These are phyloP conservation scores for Silene uniflora DNA, from an alignment of 148 eudicot species.

Conservation along the genomic window DNA sequence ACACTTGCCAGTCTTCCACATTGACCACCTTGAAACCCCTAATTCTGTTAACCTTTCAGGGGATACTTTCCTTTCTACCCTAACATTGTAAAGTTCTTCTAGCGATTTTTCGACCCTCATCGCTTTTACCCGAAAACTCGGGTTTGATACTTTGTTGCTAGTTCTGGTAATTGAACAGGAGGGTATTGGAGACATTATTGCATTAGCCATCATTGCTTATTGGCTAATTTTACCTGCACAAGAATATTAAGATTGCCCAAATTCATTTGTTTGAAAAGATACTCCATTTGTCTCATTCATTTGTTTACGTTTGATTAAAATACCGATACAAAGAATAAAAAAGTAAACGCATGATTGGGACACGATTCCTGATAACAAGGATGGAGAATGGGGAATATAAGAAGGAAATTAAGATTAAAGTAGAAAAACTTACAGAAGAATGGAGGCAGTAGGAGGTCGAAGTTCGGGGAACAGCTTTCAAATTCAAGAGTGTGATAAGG, in stretches of 20 bases:
- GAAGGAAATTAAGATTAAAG: too few relatives aligned
- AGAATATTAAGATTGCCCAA: not conserved
- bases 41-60: constrained; percentile 61
- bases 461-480: too few relatives aligned
- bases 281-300: too few relatives aligned
- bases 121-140: constrained; percentile 36
- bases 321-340: too few relatives aligned
- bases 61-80: constrained; percentile 70
- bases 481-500: too few relatives aligned
- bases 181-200: constrained; percentile 37
- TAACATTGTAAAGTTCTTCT: constrained; percentile 75
- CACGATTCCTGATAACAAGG: too few relatives aligned
- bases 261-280: not conserved
- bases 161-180: constrained; percentile 30
- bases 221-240: constrained; percentile 13
- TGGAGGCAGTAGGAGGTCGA: too few relatives aligned
- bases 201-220: constrained; percentile 42
- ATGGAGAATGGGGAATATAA: too few relatives aligned
- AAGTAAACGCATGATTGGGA: too few relatives aligned
- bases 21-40: constrained; percentile 72
- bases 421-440: too few relatives aligned
- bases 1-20: constrained; percentile 93
- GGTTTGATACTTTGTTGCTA: constrained; percentile 5
- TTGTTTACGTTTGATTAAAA: too few relatives aligned
- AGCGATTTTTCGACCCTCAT: constrained; percentile 59